Base-by-base conservation (phyloP, 108 stramenopile species). In the Schizochytrium sp. region DNA sequence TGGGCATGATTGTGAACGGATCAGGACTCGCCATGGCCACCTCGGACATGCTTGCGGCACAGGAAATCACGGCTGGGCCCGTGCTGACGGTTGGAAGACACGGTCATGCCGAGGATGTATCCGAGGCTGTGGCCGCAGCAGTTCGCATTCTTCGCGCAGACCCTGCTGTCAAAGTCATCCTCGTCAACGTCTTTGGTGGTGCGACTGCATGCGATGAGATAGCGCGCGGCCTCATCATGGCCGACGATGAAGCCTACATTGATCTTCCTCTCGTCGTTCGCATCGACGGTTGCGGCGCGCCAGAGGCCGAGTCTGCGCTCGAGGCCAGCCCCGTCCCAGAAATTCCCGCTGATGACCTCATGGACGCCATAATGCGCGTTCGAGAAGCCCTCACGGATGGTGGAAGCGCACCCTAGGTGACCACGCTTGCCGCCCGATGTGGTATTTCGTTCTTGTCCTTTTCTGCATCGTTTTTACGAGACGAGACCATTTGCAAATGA, bases 1-100 rank as follows among this genome's bases (percentile, higher is more conserved):
- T 97, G 59, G 96, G 96, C 44, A 96, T 96, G 92, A 95, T 97
- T 95, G 96, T 96, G 53, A 97, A 97, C 89, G 96, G 96, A 43
- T 96, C 96, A 5, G 96, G 96, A 43, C 92, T 97, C 47, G 95
- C 96, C 89, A 97, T 97, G 96, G 89, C 95, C 48, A 97, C 96
- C 41, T 96, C 96, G 96, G 96, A 97, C 87, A 96, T 97, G 87
- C 95, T 97, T 87, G 92, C 93, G 89, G 92, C 95, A 72, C 91
- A 95, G 88, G 96, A 95, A 5, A 95, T 95, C 19, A 76, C 91
- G 28, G 95, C 96, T 5, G 96, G 96, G 41, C 96, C 96, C 93
- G 96, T 97, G 88, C 87, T 97, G 48, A 95, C 96, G 90, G 96
- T 97, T 16, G 95, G 95, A 5, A 94, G 95, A 6, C 91, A 92